A percentile compares a stretch with the other conserved stretches of the same genome.
Conservation (phyloP, 2,329 filamentous ascomycete species). For the Anthostomella pinea region DNA sequence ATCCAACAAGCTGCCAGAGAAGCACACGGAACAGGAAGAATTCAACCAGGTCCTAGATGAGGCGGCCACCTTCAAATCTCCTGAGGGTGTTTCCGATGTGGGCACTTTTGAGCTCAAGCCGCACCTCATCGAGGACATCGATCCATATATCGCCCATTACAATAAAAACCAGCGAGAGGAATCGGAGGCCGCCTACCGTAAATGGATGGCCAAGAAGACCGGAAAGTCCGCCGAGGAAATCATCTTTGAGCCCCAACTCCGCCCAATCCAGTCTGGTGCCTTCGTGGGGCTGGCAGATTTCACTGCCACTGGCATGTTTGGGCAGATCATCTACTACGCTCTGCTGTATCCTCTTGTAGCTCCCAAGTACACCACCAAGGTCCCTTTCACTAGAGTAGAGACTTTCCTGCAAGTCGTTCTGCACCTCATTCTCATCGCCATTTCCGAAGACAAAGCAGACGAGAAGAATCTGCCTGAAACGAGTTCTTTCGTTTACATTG, state of each 20-base stretch:
- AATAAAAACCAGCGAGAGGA: constrained; percentile 97
- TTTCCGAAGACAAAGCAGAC: constrained; percentile 72
- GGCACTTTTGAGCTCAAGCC: constrained; percentile 92
- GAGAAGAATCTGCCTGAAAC: constrained; percentile 48
- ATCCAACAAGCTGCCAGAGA: constrained; percentile 79
- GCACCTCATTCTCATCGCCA: constrained; percentile 81
- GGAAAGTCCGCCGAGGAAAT: constrained; percentile 79
- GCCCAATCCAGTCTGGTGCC: constrained; percentile 70
- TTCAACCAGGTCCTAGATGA: constrained; percentile 82
- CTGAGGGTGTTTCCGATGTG: constrained; percentile 87
- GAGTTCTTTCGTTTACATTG: constrained; percentile 70
- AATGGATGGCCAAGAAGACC: constrained; percentile 81
- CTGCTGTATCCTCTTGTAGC: constrained; percentile 76
- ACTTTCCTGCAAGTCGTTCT: constrained; percentile 88
- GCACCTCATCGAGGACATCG: constrained; percentile 81
- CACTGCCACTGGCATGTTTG: constrained; percentile 80
- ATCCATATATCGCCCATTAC: constrained; percentile 95
- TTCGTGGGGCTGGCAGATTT: constrained; percentile 77
- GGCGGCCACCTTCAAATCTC: constrained; percentile 84
- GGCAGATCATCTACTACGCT: constrained; percentile 85
- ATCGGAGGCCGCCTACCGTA: constrained; percentile 83
- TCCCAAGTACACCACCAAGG: constrained; percentile 64
- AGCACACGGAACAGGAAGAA: constrained; percentile 82
- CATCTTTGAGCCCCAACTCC: constrained; percentile 85
- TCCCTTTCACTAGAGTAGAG: constrained; percentile 81